Evolutionary conservation across 768 basidiomycete genomes (phyloP).

Genomic region (Psilocybe azurescens): DNA sequence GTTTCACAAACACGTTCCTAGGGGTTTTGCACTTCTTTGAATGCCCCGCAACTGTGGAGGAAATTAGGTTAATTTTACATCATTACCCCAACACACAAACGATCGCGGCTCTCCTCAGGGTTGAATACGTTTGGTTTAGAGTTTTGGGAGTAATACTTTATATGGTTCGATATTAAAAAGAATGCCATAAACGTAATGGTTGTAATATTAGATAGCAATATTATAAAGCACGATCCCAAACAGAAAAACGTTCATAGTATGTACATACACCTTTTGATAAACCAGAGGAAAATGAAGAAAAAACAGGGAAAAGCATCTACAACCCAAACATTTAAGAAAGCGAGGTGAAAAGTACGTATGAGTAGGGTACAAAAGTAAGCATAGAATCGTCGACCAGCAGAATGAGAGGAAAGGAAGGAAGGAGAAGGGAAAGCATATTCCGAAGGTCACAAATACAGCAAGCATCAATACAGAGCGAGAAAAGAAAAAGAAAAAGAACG

Average conservation of each 20-base stretch:
- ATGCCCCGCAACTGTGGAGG: too few relatives aligned
- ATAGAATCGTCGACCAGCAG: not conserved
- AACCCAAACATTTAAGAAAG: not conserved
- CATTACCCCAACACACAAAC: too few relatives aligned
- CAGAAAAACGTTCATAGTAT: not conserved
- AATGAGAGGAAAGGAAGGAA: not conserved
- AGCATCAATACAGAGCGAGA: not conserved
- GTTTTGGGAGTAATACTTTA: too few relatives aligned
- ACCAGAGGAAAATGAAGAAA: not conserved
- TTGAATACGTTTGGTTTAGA: too few relatives aligned
- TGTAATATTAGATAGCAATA: too few relatives aligned
- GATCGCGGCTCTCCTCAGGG: too few relatives aligned
- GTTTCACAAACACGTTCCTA: too few relatives aligned
- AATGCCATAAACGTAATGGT: too few relatives aligned
- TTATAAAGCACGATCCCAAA: not conserved
- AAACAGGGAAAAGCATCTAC: not conserved
- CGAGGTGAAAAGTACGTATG: not conserved
- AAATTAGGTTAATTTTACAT: too few relatives aligned
- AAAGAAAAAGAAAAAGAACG: conserved; percentile 8
- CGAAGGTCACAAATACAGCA: too few relatives aligned
- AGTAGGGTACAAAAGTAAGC: not conserved
- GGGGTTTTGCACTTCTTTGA: too few relatives aligned
- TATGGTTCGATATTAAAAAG: too few relatives aligned
- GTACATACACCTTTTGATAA: not conserved
- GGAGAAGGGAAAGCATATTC: conserved; percentile 5